Evolutionary conservation across 768 basidiomycete genomes (phyloP).

Genomic region (Lyophyllum shimeji): DNA sequence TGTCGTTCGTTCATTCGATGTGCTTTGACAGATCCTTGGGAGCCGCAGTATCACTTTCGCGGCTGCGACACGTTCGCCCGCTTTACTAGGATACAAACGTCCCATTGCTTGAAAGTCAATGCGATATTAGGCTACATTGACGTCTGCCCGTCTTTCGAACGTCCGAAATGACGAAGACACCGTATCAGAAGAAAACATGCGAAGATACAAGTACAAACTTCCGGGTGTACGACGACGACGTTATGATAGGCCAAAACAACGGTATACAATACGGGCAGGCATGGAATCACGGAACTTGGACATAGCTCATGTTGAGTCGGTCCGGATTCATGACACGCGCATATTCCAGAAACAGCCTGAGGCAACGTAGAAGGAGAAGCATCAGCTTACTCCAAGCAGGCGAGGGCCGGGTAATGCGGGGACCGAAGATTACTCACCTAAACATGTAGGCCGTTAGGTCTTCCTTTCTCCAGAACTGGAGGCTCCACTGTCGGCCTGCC

Average conservation of each 20-base stretch:
- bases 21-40: neutral
- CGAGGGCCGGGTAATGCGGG: neutral
- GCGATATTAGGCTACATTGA: neutral
- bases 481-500: conserved; percentile 58
- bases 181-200: neutral
- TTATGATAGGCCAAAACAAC: neutral
- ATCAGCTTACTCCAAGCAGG: neutral
- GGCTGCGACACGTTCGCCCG: neutral
- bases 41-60: neutral
- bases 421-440: conserved; percentile 32
- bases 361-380: neutral
- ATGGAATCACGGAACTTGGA: conserved; percentile 1
- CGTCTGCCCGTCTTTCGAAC: neutral
- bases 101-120: neutral
- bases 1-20: too few relatives aligned
- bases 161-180: neutral
- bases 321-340: conserved; percentile 49
- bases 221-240: neutral
- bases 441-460: conserved; percentile 61
- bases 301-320: conserved; percentile 40
- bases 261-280: too few relatives aligned
- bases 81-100: neutral
- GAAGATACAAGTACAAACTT: neutral
- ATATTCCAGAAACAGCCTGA: conserved; percentile 56
- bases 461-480: conserved; percentile 56